Percentiles rank a stretch among this genome's conserved stretches.
These are phyloP conservation scores for Sugiyamaella neomexicana DNA, from an alignment of 1,139 yeast species.

Conservation along the genomic window DNA sequence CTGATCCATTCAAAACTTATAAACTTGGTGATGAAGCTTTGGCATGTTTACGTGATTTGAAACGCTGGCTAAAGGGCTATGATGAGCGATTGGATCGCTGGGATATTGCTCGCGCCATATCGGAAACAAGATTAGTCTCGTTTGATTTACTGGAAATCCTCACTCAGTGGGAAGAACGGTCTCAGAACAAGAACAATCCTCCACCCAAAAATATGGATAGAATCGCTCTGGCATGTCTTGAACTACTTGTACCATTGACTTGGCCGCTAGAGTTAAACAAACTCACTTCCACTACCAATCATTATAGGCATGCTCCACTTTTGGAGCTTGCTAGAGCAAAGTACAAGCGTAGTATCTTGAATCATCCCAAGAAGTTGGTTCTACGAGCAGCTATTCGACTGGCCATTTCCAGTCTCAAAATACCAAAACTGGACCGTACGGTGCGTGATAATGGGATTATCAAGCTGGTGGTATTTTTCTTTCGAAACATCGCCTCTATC, in stretches of 20 bases:
- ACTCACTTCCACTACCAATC: constrained; percentile 50
- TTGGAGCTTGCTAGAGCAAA: constrained; percentile 63
- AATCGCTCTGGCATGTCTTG: constrained; percentile 69
- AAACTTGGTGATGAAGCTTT: constrained; percentile 88
- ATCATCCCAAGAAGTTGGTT: constrained; percentile 59
- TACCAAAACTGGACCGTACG: constrained; percentile 57
- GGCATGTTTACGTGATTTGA: constrained; percentile 83
- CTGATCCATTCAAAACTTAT: constrained; percentile 57
- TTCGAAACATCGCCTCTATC: constrained; percentile 73
- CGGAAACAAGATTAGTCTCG: constrained; percentile 70
- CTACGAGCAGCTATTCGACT: constrained; percentile 70
- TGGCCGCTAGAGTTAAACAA: constrained; percentile 75
- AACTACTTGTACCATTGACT: constrained; percentile 77
- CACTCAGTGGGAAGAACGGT: constrained; percentile 64
- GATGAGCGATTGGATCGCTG: constrained; percentile 69
- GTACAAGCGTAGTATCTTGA: constrained; percentile 70
- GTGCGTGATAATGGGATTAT: constrained; percentile 72
- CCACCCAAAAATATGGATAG: constrained; percentile 46
- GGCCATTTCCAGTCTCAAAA: constrained; percentile 64
- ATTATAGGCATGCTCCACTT: constrained; percentile 57
- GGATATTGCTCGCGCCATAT: constrained; percentile 87
- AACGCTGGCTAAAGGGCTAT: constrained; percentile 80
- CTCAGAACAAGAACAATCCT: constrained; percentile 37
- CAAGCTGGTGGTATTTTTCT: constrained; percentile 67
- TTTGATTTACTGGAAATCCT: constrained; percentile 76